Evolutionary conservation across 2,329 filamentous ascomycete genomes (phyloP), one percentile per base, ranked within the genome.

Genomic region (Penicillium brasilianum): DNA sequence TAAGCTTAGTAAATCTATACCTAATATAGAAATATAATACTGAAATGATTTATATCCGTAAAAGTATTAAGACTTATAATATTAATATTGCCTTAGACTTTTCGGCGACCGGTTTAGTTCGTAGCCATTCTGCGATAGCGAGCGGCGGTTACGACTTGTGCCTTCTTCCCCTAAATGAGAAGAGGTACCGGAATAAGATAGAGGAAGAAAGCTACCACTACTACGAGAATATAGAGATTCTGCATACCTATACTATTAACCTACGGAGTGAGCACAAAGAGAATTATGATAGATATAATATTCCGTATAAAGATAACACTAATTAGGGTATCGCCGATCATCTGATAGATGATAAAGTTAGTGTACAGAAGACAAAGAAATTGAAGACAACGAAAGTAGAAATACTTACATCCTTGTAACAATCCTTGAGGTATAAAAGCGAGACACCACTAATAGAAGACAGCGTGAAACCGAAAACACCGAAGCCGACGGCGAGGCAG

Each of bases 321-420:
- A 2, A 82, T 78, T 6, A 84, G 69, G 1, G 80, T 76, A 63
- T 83, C 80, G 6, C 77, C 80, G 44, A 83, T 74, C 32, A 84
- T 78, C 73, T 82, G 61, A 8, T 43, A 18, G 14, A 18, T n/a
- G 11, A 36, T 7, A 8, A 2, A 2, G 20, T 51, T 36, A 51
- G 48, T n/a, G 8, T 5, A 20, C 30, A 13, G 48, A 51, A 20
- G 6, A 36, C 14, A 14, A 20, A 22, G 6, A 11, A 43, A 20
- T 11, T 3, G 4, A 25, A 7, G 2, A 46, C 2, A 16, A 13
- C 8, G 13, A 2, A 28, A 11, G 28, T 16, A 13, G 14, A 16
- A n/a, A 39, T 16, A 63, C 67, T 65, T 49, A 74, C 71, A 49
- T 73, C 71, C 58, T 70, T 67, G 30, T 74, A 74, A 13, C 68